Evolutionary conservation across 2,329 filamentous ascomycete genomes (phyloP).

Genomic region (Parastagonospora avenae): DNA sequence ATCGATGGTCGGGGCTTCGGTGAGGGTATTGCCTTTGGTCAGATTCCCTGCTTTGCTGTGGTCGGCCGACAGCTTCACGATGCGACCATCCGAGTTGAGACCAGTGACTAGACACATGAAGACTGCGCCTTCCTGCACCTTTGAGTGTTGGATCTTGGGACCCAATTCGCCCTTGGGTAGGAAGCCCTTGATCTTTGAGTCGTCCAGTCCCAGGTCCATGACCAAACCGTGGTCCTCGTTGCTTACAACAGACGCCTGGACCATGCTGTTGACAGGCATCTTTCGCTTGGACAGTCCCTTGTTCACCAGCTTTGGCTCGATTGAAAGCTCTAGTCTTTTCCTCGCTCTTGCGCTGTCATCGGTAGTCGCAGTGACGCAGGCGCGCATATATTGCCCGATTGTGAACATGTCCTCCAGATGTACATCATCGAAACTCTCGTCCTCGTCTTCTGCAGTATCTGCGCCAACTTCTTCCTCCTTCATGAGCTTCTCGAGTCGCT

Average conservation of each 20-base stretch:
- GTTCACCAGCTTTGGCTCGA: slow-evolving; percentile 81
- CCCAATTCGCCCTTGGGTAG: slow-evolving; percentile 83
- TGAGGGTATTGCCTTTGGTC: slow-evolving; percentile 68
- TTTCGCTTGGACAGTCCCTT: slow-evolving; percentile 73
- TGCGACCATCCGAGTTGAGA: slow-evolving; percentile 76
- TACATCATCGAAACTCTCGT: slow-evolving; percentile 60
- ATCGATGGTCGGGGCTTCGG: slow-evolving; percentile 83
- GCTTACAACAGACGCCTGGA: slow-evolving; percentile 87
- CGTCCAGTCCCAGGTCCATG: slow-evolving; percentile 84
- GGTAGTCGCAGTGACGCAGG: slow-evolving; percentile 78
- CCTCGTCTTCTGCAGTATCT: slow-evolving; percentile 56
- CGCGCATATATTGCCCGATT: slow-evolving; percentile 86
- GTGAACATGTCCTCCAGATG: slow-evolving; percentile 77
- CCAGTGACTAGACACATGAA: slow-evolving; percentile 82
- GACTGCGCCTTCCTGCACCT: slow-evolving; percentile 80
- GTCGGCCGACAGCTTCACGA: slow-evolving; percentile 83
- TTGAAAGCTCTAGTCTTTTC: slow-evolving; percentile 83
- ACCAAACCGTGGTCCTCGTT: slow-evolving; percentile 95
- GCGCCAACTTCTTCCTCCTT: slow-evolving; percentile 66
- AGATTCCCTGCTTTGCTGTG: slow-evolving; percentile 70
- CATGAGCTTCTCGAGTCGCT: slow-evolving; percentile 71
- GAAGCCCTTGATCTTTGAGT: slow-evolving; percentile 75
- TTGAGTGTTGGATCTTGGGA: slow-evolving; percentile 64
- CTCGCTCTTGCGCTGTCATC: slow-evolving; percentile 72
- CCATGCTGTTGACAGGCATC: slow-evolving; percentile 73